phyloP scores from a whole-genome alignment of 2,329 filamentous ascomycete species.

The Fusarium dlaminii region DNA sequence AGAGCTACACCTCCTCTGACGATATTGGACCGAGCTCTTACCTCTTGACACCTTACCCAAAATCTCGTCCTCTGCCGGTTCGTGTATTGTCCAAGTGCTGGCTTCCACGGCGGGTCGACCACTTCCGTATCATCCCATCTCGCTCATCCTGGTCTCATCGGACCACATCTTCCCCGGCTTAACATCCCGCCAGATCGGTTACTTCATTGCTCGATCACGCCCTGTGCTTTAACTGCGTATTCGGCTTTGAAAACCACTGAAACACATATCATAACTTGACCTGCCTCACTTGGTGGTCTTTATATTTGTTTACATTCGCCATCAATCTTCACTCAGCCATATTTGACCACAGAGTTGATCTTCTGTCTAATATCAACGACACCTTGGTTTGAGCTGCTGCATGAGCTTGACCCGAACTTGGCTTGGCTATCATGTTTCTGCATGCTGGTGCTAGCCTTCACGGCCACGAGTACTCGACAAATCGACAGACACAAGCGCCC shows the following conservation, averaged over 20 bases:
- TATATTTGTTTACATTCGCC: neutral
- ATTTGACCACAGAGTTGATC: neutral
- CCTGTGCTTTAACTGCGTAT: slow-evolving; percentile 16
- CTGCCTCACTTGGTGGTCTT: slow-evolving; percentile 8
- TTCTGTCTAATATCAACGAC: neutral
- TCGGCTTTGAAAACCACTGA: slow-evolving; percentile 28
- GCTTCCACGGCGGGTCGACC: slow-evolving; percentile 23
- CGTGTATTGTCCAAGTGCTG: slow-evolving; percentile 37
- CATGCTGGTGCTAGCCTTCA: slow-evolving; percentile 68
- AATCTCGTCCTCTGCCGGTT: slow-evolving; percentile 10
- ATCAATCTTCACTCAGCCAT: neutral
- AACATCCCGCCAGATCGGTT: slow-evolving; percentile 38
- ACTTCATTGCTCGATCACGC: slow-evolving; percentile 32
- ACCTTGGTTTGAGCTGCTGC: slow-evolving; percentile 18
- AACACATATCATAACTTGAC: slow-evolving; percentile 32
- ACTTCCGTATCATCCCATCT: slow-evolving; percentile 35
- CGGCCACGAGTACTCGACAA: slow-evolving; percentile 66
- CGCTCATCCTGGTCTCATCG: slow-evolving; percentile 42
- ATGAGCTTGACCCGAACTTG: slow-evolving; percentile 30
- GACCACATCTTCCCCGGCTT: slow-evolving; percentile 37
- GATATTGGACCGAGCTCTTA: slow-evolving; percentile 1
- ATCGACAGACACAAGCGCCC: slow-evolving; percentile 46
- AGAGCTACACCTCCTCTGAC: neutral
- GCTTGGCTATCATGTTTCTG: slow-evolving; percentile 60
- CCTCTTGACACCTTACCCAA: slow-evolving; percentile 4